These are phyloP conservation scores for Elsinoe necatrix DNA, from an alignment of 2,329 filamentous ascomycete genomes.

Conservation along the genomic window DNA sequence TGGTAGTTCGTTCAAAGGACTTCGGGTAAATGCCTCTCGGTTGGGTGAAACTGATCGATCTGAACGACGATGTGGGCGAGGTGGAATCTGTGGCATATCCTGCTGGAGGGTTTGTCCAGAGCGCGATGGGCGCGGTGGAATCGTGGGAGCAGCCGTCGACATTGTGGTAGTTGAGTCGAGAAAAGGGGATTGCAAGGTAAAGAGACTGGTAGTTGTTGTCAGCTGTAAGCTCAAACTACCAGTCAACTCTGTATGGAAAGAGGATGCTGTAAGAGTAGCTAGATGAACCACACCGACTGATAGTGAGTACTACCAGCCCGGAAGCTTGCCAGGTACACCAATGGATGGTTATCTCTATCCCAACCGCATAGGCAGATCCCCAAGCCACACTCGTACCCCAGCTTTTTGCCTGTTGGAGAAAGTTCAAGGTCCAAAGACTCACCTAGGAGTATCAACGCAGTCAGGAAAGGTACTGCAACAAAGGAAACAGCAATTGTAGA, in stretches of 20 bases:
- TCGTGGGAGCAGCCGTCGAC: conserved; percentile 37
- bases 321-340: neutral
- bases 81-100: conserved; percentile 64
- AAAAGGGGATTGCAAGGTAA: neutral
- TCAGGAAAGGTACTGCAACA: neutral
- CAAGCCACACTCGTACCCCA: conserved; percentile 9
- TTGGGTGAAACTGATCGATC: conserved; percentile 71
- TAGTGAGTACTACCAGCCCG: neutral
- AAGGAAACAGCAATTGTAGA: neutral
- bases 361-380: neutral
- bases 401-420: conserved; percentile 7
- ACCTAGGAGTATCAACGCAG: neutral
- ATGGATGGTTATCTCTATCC: conserved; percentile 4
- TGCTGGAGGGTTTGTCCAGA: conserved; percentile 38
- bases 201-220: conserved; percentile 5
- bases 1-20: conserved; percentile 69
- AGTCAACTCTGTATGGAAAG: too few species aligned
- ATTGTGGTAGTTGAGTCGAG: neutral
- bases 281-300: neutral
- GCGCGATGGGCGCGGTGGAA: conserved; percentile 56
- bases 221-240: conserved; percentile 3
- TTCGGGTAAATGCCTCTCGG: conserved; percentile 71
- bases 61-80: conserved; percentile 61
- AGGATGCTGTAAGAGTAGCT: too few species aligned
- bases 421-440: neutral